Percentiles rank a stretch among this genome's conserved stretches.
These are phyloP conservation scores for Dryadomyces quercivorus DNA, from an alignment of 2,329 filamentous ascomycete species.

Conservation along the genomic window DNA sequence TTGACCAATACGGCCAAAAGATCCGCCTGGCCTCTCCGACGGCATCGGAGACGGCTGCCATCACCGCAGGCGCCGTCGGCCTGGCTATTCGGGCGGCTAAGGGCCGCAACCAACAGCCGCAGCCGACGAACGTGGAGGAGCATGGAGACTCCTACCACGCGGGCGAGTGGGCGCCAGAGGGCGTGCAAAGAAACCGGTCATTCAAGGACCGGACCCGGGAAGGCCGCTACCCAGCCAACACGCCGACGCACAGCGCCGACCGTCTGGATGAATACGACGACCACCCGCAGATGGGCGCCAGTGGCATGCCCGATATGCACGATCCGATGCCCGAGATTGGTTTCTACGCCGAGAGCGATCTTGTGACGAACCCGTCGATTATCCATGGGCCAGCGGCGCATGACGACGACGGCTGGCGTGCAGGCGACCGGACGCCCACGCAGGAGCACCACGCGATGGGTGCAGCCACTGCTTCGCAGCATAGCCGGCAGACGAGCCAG, in stretches of 20 bases:
- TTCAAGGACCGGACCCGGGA: conserved; percentile 53
- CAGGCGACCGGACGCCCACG: conserved; percentile 20
- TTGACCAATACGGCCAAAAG: conserved; percentile 47
- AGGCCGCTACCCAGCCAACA: conserved; percentile 40
- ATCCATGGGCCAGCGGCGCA: conserved; percentile 49
- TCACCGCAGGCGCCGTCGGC: conserved; percentile 42
- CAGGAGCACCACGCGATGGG: conserved; percentile 17
- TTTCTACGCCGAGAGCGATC: conserved; percentile 49
- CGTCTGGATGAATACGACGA: conserved; percentile 33
- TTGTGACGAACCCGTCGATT: conserved; percentile 75
- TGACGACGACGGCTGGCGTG: conserved; percentile 20
- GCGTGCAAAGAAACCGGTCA: conserved; percentile 47
- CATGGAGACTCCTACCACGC: conserved; percentile 12
- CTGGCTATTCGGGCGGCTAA: conserved; percentile 39
- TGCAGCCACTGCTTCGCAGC: conserved; percentile 21
- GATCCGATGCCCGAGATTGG: conserved; percentile 70
- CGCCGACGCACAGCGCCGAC: conserved; percentile 47
- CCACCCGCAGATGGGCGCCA: conserved; percentile 49
- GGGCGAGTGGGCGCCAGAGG: conserved; percentile 30
- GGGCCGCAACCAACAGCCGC: conserved; percentile 28
- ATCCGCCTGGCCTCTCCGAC: conserved; percentile 40
- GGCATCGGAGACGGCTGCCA: conserved; percentile 39
- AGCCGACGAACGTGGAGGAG: conserved; percentile 17
- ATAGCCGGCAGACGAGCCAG: conserved; percentile 42
- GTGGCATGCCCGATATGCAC: conserved; percentile 53